phyloP scores from a whole-genome alignment of 2,329 filamentous ascomycete genomes.

The Cladosporium sp. region DNA sequence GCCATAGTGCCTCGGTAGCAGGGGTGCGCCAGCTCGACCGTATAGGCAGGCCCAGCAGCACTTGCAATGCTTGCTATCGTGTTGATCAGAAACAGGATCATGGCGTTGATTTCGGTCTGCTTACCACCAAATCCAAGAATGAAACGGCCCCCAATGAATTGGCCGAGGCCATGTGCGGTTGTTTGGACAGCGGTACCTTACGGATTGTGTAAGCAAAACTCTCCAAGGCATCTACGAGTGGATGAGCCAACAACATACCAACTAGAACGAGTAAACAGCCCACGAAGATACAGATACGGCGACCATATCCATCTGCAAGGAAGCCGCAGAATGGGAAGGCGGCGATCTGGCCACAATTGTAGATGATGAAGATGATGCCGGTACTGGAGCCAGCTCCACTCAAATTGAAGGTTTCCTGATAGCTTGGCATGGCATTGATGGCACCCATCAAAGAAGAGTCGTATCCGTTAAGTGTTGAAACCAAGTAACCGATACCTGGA shows the following conservation, averaged over 20 bases:
- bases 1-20: constrained; percentile 58
- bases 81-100: not conserved
- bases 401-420: constrained; percentile 49
- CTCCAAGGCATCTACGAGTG: not conserved
- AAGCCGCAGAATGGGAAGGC: constrained; percentile 45
- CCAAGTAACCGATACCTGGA: constrained; percentile 14
- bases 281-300: constrained; percentile 53
- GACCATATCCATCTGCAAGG: constrained; percentile 42
- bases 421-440: constrained; percentile 51
- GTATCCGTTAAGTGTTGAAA: constrained; percentile 18
- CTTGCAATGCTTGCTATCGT: constrained; percentile 42
- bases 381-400: constrained; percentile 45
- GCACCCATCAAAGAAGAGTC: constrained; percentile 41
- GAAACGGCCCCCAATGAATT: constrained; percentile 50
- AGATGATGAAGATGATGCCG: constrained; percentile 43
- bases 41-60: constrained; percentile 59
- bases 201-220: not conserved
- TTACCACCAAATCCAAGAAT: constrained; percentile 43
- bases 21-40: constrained; percentile 58
- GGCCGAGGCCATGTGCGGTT: constrained; percentile 42
- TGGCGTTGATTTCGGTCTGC: constrained; percentile 26
- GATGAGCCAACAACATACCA: constrained; percentile 29
- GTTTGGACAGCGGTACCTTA: constrained; percentile 43
- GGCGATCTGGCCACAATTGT: constrained; percentile 48
- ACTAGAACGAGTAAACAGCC: constrained; percentile 51